Conservation (phyloP, 2,329 filamentous ascomycete species). For the Penicillium digitatum region DNA sequence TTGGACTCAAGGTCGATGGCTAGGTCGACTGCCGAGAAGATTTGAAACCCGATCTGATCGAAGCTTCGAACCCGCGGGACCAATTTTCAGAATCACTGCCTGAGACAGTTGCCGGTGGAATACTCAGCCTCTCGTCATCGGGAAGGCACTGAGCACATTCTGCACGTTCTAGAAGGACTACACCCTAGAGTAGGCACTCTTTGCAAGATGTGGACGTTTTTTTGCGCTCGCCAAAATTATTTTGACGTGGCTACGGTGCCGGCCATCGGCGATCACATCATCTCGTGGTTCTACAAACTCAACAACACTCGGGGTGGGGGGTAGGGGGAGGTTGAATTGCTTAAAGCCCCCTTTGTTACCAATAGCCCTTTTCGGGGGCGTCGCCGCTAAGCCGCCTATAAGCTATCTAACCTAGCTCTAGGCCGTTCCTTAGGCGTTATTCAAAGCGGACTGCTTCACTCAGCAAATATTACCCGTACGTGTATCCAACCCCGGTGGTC, state of each 20-base stretch:
- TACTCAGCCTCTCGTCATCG: conserved; percentile 64
- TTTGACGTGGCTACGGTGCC: conserved; percentile 45
- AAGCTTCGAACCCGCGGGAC: background rate
- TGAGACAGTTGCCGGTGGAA: conserved; percentile 39
- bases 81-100: background rate
- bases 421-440: too few species aligned
- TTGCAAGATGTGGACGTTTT: conserved; percentile 63
- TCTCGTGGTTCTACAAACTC: conserved; percentile 56
- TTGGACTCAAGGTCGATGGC: background rate
- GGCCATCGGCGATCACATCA: conserved; percentile 46
- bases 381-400: too few species aligned
- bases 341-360: too few species aligned
- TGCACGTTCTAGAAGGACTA: conserved; percentile 55
- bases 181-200: conserved; percentile 60
- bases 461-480: too few species aligned
- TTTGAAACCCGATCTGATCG: background rate
- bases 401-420: too few species aligned
- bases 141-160: conserved; percentile 59
- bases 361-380: too few species aligned
- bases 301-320: conserved; percentile 54
- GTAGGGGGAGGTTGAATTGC: too few species aligned
- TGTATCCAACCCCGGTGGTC: too few species aligned
- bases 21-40: background rate
- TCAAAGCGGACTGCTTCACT: too few species aligned
- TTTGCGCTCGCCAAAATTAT: conserved; percentile 58